Evolutionary conservation across 768 basidiomycete genomes (phyloP), one percentile per base, ranked within the genome.

Genomic region (Krasilnikovozyma curviuscula): DNA sequence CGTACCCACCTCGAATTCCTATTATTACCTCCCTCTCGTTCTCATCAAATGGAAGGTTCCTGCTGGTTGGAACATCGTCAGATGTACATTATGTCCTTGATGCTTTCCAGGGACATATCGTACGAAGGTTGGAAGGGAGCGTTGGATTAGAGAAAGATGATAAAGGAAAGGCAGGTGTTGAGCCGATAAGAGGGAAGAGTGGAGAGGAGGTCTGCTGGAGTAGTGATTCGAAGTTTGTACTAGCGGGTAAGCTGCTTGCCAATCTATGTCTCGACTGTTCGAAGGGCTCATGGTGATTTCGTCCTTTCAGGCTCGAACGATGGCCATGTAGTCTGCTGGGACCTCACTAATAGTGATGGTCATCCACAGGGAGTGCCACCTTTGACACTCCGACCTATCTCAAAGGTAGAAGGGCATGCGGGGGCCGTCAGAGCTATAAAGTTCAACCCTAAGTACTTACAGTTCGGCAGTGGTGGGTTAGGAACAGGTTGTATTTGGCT

Each of bases 171-270:
- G 76, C 67, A 39, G 53, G 55, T 40, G 78, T 56, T 72, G 78
- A 62, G 76, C 83, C 44, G 61, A 69, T 46, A 14, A 78, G 79
- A 55, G 88, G 86, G 2, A 76, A 73, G 48, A 89, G 85, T 51
- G 84, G 89, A 12, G 86, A 95, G 61, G 93, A 97, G 67, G 80
- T 89, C 4, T 73, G 74, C 10, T 97, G 85, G 84, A 88, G 83
- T 3, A 83, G 85, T 0, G 91, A 98, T 63, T 86, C 85, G 64
- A 83, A 83, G 63, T 98, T 73, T 57, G 71, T 97, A 35, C 63
- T 93, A 5, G 73, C 82, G 19, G 93, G 93, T 45, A 35, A 49
- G 50, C 49, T 2, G 8, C 16, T 1, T 13, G 21, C 10, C 14
- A 21, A 12, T 40, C 14, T 9, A 12, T 23, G 23, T 13, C 19